A percentile compares a stretch with the other conserved stretches of the same genome.
These are phyloP conservation scores for Nigrospora sphaerica DNA, from an alignment of 2,329 filamentous ascomycete species.

Conservation along the genomic window DNA sequence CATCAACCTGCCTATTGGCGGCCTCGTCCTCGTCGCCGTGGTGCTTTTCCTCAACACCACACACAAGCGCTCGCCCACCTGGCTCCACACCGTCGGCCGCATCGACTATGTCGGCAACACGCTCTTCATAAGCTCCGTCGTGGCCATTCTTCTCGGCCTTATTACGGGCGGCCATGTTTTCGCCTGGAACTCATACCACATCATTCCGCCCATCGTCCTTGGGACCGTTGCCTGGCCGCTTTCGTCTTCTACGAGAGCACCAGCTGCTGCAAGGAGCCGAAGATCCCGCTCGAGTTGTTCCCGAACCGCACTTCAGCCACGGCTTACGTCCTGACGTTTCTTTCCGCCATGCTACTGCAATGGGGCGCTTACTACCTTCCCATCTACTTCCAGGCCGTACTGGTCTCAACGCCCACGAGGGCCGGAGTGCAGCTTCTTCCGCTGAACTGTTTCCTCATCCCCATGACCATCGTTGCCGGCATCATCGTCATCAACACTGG, in stretches of 20 bases:
- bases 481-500: slow-evolving; percentile 18
- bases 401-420: slow-evolving; percentile 16
- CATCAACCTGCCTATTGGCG: slow-evolving; percentile 50
- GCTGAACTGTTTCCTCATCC: slow-evolving; percentile 8
- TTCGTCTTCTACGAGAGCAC: slow-evolving; percentile 10
- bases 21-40: not conserved
- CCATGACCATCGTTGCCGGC: slow-evolving; percentile 11
- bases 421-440: slow-evolving; percentile 21
- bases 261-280: slow-evolving; percentile 11
- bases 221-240: not conserved
- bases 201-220: not conserved
- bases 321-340: slow-evolving; percentile 23
- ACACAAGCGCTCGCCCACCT: not conserved
- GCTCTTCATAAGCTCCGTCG: not conserved
- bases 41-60: too few species aligned
- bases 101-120: not conserved
- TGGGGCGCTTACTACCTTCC: slow-evolving; percentile 33
- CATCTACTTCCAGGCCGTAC: slow-evolving; percentile 37
- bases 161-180: not conserved
- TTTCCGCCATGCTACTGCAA: slow-evolving; percentile 24
- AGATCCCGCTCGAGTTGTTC: slow-evolving; percentile 35
- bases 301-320: slow-evolving; percentile 27
- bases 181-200: not conserved
- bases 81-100: not conserved
- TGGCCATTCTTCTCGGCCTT: not conserved